A percentile compares a stretch with the other conserved stretches of the same genome.
These are phyloP conservation scores for Xylaria sp. DNA, from an alignment of 2,329 filamentous ascomycete genomes.

Conservation along the genomic window DNA sequence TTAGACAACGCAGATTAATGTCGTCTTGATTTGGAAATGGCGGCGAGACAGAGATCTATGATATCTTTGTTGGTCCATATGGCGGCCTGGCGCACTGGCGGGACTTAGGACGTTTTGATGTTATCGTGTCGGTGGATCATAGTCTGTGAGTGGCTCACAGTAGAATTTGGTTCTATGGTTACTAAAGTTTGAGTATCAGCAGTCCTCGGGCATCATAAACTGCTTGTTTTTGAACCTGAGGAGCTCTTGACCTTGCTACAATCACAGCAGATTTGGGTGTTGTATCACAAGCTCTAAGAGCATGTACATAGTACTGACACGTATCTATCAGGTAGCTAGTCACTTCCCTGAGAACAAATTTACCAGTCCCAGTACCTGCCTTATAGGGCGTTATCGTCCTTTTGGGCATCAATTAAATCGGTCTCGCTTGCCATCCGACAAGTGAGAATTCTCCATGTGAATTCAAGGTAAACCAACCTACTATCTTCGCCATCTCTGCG, in stretches of 20 bases:
- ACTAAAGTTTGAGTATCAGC: neutral
- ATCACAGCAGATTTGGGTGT: neutral
- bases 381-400: no score
- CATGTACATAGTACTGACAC: neutral
- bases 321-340: neutral
- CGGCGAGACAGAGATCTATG: constrained; percentile 29
- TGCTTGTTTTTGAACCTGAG: no score
- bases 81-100: neutral
- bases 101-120: neutral
- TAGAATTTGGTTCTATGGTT: neutral
- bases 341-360: neutral
- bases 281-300: neutral
- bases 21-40: neutral
- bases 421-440: neutral
- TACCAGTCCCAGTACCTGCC: neutral
- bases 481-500: neutral
- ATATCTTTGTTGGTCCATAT: constrained; percentile 13
- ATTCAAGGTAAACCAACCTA: no score
- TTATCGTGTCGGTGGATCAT: neutral
- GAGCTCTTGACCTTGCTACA: neutral
- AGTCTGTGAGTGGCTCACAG: neutral
- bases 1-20: constrained; percentile 29
- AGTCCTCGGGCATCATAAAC: neutral
- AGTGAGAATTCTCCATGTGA: neutral
- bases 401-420: neutral